These are phyloP conservation scores for Hyphodiscus sp. DNA, from an alignment of 2,329 filamentous ascomycete genomes.

Conservation along the genomic window DNA sequence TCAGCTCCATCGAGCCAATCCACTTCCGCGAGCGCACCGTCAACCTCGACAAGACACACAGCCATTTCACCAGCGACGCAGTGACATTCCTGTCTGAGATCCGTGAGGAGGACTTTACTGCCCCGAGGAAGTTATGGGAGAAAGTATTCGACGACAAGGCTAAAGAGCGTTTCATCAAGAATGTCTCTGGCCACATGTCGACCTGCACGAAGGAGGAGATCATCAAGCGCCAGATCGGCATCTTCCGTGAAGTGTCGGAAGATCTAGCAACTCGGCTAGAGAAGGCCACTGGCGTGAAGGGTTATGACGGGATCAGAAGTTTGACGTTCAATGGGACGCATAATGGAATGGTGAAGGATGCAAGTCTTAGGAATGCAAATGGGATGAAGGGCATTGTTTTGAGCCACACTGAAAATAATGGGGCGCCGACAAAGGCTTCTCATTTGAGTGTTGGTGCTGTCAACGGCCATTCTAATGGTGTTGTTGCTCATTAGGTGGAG, in stretches of 20 bases:
- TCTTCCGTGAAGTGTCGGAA: conserved; percentile 56
- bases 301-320: conserved; percentile 49
- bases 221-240: conserved; percentile 57
- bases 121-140: conserved; percentile 52
- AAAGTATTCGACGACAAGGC: conserved; percentile 54
- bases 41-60: conserved; percentile 34
- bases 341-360: conserved; percentile 48
- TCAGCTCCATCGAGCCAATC: conserved; percentile 27
- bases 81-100: conserved; percentile 17
- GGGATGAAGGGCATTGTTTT: conserved; percentile 35
- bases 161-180: conserved; percentile 51
- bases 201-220: conserved; percentile 52
- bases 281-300: conserved; percentile 56
- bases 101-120: conserved; percentile 31
- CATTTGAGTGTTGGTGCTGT: conserved; percentile 1
- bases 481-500: neutral
- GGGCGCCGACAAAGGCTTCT: conserved; percentile 34
- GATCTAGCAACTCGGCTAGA: conserved; percentile 52
- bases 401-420: conserved; percentile 37
- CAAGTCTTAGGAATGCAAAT: conserved; percentile 43
- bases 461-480: neutral
- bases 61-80: conserved; percentile 37
- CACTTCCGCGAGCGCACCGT: conserved; percentile 29
- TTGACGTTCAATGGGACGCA: conserved; percentile 54
- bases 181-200: conserved; percentile 55